Conservation (phyloP, 805 yeast species). For the Saturnispora zaruensis region DNA sequence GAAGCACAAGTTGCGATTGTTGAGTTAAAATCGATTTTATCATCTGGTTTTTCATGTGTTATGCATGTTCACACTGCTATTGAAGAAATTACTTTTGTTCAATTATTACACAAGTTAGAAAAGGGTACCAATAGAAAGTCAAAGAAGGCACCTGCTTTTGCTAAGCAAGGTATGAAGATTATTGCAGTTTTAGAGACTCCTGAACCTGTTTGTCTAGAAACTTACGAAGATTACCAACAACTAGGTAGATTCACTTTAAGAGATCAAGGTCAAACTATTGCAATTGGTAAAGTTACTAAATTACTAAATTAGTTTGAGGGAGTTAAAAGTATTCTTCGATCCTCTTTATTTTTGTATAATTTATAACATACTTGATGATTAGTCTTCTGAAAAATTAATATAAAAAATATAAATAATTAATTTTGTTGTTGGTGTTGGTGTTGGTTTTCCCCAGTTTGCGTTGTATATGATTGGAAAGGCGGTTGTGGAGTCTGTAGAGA, state of each 20-base stretch:
- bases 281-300: constrained; percentile 96
- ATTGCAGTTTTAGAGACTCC: constrained; percentile 83
- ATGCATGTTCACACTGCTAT: constrained; percentile 99
- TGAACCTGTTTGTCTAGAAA: constrained; percentile 89
- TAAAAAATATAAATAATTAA: not conserved
- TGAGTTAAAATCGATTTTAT: constrained; percentile 87
- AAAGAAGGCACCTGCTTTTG: constrained; percentile 96
- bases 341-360: not conserved
- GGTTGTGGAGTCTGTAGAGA: not conserved
- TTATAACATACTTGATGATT: not conserved
- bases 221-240: constrained; percentile 87
- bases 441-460: too few species aligned
- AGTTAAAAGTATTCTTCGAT: not conserved
- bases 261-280: constrained; percentile 97
- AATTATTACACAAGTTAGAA: constrained; percentile 84
- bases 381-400: not conserved
- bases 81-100: constrained; percentile 81
- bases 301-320: constrained; percentile 40
- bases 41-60: constrained; percentile 95
- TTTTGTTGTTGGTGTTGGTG: not conserved
- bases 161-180: constrained; percentile 97
- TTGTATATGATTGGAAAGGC: not conserved
- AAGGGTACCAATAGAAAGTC: constrained; percentile 95
- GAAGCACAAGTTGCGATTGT: constrained; percentile 97
- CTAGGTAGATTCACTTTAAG: constrained; percentile 96